phyloP scores from a whole-genome alignment of 495 filamentous ascomycete genomes.

The Cladorrhinum samala region DNA sequence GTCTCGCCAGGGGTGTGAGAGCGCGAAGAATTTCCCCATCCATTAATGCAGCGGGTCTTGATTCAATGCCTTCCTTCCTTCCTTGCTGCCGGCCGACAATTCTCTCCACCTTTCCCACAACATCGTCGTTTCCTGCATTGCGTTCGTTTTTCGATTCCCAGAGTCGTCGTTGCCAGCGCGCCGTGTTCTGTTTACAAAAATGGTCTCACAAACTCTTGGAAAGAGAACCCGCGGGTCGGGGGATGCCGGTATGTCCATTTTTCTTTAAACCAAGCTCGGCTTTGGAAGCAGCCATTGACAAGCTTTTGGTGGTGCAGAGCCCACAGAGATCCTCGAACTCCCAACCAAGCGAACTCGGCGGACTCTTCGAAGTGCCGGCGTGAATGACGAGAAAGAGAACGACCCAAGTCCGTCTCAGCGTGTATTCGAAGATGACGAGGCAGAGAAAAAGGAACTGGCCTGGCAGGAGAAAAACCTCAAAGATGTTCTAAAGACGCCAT shows the following conservation, averaged over 20 bases:
- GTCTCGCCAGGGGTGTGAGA: background rate
- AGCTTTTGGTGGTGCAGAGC: slow-evolving; percentile 17
- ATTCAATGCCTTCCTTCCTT: background rate
- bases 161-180: background rate
- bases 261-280: slow-evolving; percentile 3
- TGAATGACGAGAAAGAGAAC: slow-evolving; percentile 40
- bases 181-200: slow-evolving; percentile 26
- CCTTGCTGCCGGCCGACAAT: background rate
- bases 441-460: background rate
- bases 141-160: background rate
- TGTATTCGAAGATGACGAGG: slow-evolving; percentile 1
- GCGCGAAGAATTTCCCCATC: background rate
- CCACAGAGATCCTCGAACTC: slow-evolving; percentile 21
- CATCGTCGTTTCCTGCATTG: slow-evolving; percentile 24
- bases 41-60: background rate
- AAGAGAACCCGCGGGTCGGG: slow-evolving; percentile 61
- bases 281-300: slow-evolving; percentile 31
- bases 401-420: slow-evolving; percentile 6
- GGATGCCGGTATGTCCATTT: slow-evolving; percentile 50
- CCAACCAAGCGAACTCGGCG: slow-evolving; percentile 59
- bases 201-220: slow-evolving; percentile 62
- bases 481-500: slow-evolving; percentile 24
- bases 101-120: background rate
- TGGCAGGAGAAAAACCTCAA: slow-evolving; percentile 9
- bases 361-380: slow-evolving; percentile 19